Base-by-base conservation (phyloP, 2,329 filamentous ascomycete genomes). In the Lachnellula subtilissima region DNA sequence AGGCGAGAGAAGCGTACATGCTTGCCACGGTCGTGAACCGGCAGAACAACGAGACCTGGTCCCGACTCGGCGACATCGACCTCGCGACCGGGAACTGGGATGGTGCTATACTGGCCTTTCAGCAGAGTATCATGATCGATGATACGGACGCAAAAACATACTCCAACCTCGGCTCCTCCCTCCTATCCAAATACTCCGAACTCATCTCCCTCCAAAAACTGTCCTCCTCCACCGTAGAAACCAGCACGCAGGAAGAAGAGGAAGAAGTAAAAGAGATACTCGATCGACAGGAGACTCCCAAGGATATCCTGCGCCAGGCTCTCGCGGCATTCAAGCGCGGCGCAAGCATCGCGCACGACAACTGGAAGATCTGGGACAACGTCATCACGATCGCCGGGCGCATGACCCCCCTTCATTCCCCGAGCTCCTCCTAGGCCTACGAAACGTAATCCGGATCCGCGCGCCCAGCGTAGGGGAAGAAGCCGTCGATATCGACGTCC, bases 311-410 rank as follows among this genome's bases (percentile, higher is more conserved):
- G 1, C 76, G 80, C 0, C 90, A 96, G 68, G 86, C 94, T 0
- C 81, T 99, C 0, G 78, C 82, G 5, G 93, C 94, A 0, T 90
- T 96, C 72, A 94, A 96, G 69, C 87, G 89, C 61, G 94, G 92
- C 9, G 91, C 92, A 0, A 81, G 83, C 4, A 82, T 96, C 23
- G 91, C 95, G 50, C 82, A 90, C 71, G 86, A 91, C 65, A 93
- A 93, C 74, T 89, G 88, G 81, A 86, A 90, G 64, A 97, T 99
- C 71, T 97, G 93, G 93, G 90, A 96, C 69, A 99, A 99, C 66
- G 87, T 97, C 15, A 82, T 99, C 55, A 94, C 91, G 0, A 86
- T 97, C 22, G 88, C 89, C 0, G 84, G 89, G 0, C 88, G 90
- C 1, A 81, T 94, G 28, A 80, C 79, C 0, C 92, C 2, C 87